Evolutionary conservation across 345 rosid species (phyloP), one percentile per base, ranked within the genome.

Genomic region (Ceriops decandra): DNA sequence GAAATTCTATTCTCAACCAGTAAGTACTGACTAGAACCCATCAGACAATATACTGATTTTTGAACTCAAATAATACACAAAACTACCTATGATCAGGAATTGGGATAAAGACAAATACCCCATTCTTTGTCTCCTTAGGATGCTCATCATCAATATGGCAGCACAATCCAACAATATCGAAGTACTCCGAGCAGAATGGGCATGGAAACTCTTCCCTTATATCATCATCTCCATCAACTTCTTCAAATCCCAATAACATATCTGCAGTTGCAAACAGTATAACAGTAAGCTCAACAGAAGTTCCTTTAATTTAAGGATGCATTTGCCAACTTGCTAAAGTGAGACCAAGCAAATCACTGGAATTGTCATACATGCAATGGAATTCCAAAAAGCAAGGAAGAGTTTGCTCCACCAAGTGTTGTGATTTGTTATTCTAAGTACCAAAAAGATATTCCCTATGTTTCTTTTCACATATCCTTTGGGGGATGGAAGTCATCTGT

Each of bases 81-180:
- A 11, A 22, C 42, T 52, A 52, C 19, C 46, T 30, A 38, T 54
- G 33, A 61, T 36, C 61, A 60, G 11, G 62, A 13, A 54, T 28
- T 32, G 1, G 16, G 67, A 65, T 64, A 68, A 33, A 33, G 36
- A 33, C 31, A 9, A 36, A 53, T 91, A 95, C 98, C 91, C 95
- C 98, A 79, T 86, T 93, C 76, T 42, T 89, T 75, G 98, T 87
- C 80, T 93, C 96, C 81, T 76, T 52, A 10, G 90, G 90, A 76
- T 93, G 98, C 76, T 85, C 91, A 63, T 93, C 97, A 26, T 93
- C 97, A 58, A 93, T 89, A 85, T 89, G 98, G 71, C 93, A 86
- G 68, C 97, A 93, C 74, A 91, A 82, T 68, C 97, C 92, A 38
- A 85, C 88, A 27, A 93, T 91, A 77, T 93, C 97, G 71, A 86